Evolutionary conservation across 495 filamentous ascomycete genomes (phyloP).

Genomic region (Hypomontagnella monticulosa): DNA sequence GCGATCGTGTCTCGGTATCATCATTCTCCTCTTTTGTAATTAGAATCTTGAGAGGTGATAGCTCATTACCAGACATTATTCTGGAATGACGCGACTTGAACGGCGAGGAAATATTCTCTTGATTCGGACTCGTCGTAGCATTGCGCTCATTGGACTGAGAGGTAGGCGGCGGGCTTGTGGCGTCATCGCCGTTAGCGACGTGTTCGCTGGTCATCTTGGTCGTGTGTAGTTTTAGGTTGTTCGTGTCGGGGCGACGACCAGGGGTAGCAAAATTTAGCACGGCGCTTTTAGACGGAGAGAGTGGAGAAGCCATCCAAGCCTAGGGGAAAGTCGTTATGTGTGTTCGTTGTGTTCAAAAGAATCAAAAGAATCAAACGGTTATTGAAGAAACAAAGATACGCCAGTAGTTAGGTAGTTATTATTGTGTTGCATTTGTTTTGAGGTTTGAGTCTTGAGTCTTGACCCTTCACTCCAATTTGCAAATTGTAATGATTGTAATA

Average conservation of each 20-base stretch:
- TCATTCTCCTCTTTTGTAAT: conserved; percentile 31
- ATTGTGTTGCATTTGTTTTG: conserved; percentile 5
- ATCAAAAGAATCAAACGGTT: not conserved
- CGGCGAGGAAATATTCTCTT: conserved; percentile 46
- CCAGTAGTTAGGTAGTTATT: too few species aligned
- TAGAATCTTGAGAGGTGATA: conserved; percentile 61
- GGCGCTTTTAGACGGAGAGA: conserved; percentile 48
- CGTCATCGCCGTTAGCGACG: conserved; percentile 23
- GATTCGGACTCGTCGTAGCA: conserved; percentile 40
- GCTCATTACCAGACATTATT: conserved; percentile 58
- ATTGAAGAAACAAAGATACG: not conserved
- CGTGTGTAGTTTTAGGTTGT: conserved; percentile 40
- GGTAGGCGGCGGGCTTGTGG: conserved; percentile 43
- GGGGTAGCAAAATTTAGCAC: conserved; percentile 52
- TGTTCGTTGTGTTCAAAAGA: conserved; percentile 2
- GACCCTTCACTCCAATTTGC: not conserved
- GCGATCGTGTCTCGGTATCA: conserved; percentile 42
- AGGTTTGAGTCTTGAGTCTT: too few species aligned
- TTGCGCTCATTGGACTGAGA: conserved; percentile 44
- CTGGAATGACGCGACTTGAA: conserved; percentile 55
- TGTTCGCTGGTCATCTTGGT: conserved; percentile 28
- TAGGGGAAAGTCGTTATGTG: not conserved
- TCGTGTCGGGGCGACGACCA: conserved; percentile 36
- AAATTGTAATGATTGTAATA: not conserved
- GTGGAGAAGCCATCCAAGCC: conserved; percentile 48